phyloP scores from a whole-genome alignment of 208 protist genomes.

The Trypanosoma lewisi region DNA sequence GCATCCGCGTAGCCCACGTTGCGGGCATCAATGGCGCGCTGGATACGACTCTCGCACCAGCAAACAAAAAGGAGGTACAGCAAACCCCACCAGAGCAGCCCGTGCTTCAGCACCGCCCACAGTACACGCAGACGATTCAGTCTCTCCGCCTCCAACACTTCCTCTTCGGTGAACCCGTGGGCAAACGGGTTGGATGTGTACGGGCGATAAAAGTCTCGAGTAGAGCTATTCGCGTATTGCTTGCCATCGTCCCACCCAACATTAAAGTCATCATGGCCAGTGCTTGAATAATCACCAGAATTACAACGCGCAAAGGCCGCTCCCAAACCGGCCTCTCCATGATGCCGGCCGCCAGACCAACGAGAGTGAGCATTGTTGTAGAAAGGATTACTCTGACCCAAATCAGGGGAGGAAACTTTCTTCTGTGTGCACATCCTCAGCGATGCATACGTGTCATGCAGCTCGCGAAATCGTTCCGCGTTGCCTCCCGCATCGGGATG shows the following conservation, averaged over 20 bases:
- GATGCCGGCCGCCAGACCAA: neutral
- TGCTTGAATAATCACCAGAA: constrained; percentile 7
- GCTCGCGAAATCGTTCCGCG: constrained; percentile 32
- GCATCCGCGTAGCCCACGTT: constrained; percentile 28
- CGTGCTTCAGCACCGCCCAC: constrained; percentile 27
- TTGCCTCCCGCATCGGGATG: constrained; percentile 47
- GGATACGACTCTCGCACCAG: constrained; percentile 33
- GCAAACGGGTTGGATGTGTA: constrained; percentile 37
- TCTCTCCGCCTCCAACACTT: constrained; percentile 27
- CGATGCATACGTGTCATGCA: constrained; percentile 34
- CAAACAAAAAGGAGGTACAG: constrained; percentile 34
- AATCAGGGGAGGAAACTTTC: neutral
- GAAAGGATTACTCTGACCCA: neutral
- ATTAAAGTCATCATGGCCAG: constrained; percentile 20
- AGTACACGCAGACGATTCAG: constrained; percentile 19
- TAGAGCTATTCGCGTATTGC: constrained; percentile 33
- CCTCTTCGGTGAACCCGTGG: constrained; percentile 37
- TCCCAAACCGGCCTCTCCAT: neutral
- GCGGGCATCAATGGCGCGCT: constrained; percentile 33
- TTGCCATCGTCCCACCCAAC: neutral
- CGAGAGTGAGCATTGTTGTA: constrained; percentile 12
- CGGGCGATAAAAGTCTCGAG: constrained; percentile 39
- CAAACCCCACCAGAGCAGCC: constrained; percentile 30
- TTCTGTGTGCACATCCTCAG: constrained; percentile 4
- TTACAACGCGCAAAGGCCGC: constrained; percentile 11